phyloP scores from a whole-genome alignment of 805 yeast species.

The Kockiozyma suomiensis region DNA sequence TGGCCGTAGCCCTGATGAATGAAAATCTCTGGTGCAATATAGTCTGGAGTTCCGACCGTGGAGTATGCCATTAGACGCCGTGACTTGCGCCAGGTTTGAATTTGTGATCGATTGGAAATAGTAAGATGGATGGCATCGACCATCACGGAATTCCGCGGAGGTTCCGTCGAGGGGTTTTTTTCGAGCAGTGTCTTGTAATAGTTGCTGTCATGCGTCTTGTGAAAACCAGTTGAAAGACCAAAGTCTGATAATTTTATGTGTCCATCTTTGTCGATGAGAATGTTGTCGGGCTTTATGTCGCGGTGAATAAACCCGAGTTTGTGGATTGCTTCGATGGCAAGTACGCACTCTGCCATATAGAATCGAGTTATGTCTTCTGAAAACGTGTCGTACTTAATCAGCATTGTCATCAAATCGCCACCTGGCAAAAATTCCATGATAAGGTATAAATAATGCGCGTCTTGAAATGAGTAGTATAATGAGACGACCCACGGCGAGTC shows the following conservation, averaged over 20 bases:
- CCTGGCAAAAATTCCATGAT: conserved; percentile 86
- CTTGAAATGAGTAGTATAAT: conserved; percentile 79
- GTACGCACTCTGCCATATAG: conserved; percentile 93
- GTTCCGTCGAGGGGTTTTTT: conserved; percentile 44
- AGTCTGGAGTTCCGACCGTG: conserved; percentile 95
- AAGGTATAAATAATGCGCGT: conserved; percentile 68
- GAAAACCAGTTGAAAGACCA: conserved; percentile 88
- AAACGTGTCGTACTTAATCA: conserved; percentile 90
- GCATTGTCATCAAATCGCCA: conserved; percentile 91
- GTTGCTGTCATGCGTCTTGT: conserved; percentile 87
- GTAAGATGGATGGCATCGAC: conserved; percentile 95
- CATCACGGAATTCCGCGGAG: conserved; percentile 73
- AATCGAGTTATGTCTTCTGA: conserved; percentile 87
- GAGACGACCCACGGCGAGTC: conserved; percentile 90
- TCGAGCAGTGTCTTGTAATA: conserved; percentile 83
- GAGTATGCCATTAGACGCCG: conserved; percentile 93
- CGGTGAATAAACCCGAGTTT: conserved; percentile 92
- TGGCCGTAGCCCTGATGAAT: conserved; percentile 93
- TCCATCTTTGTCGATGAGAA: conserved; percentile 76
- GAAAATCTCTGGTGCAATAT: conserved; percentile 93
- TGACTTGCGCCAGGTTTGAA: conserved; percentile 94
- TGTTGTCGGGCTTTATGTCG: conserved; percentile 97
- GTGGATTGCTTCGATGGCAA: conserved; percentile 93
- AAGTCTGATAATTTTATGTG: conserved; percentile 73
- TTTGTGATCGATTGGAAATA: conserved; percentile 90